Conservation (phyloP, 306 rosid genomes). For the Delonix regia region DNA sequence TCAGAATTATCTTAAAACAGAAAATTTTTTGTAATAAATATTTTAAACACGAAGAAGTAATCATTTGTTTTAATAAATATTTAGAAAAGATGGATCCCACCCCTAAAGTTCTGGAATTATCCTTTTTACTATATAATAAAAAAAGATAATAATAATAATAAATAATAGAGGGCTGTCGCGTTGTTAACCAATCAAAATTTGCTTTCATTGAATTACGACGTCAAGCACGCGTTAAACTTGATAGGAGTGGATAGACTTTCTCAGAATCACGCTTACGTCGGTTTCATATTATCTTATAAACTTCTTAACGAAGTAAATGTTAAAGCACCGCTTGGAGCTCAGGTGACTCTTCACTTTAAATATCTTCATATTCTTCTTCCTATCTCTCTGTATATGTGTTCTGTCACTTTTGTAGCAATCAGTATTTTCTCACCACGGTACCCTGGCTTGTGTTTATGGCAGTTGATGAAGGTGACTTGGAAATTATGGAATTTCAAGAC, state of each 20-base stretch:
- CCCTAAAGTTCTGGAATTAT: too few relatives aligned
- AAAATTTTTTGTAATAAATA: too few relatives aligned
- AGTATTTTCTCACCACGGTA: neutral
- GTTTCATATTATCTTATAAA: neutral
- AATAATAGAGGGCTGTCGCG: neutral
- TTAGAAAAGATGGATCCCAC: too few relatives aligned
- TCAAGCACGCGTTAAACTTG: neutral
- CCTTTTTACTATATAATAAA: neutral
- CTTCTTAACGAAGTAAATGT: constrained; percentile 3
- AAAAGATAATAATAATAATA: neutral
- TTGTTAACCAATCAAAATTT: constrained; percentile 19
- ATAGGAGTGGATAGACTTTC: neutral
- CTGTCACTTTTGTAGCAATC: neutral
- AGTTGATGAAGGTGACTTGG: neutral
- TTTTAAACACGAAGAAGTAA: too few relatives aligned
- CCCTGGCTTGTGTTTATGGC: neutral
- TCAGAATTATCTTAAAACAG: too few relatives aligned
- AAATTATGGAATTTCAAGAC: neutral
- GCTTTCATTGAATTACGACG: neutral
- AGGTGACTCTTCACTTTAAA: neutral
- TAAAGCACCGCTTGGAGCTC: neutral
- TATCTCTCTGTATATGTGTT: neutral
- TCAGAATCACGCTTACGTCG: neutral
- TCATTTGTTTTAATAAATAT: too few relatives aligned
- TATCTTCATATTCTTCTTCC: neutral